Conservation (phyloP, 495 filamentous ascomycete species). For the Daldinia loculata region DNA sequence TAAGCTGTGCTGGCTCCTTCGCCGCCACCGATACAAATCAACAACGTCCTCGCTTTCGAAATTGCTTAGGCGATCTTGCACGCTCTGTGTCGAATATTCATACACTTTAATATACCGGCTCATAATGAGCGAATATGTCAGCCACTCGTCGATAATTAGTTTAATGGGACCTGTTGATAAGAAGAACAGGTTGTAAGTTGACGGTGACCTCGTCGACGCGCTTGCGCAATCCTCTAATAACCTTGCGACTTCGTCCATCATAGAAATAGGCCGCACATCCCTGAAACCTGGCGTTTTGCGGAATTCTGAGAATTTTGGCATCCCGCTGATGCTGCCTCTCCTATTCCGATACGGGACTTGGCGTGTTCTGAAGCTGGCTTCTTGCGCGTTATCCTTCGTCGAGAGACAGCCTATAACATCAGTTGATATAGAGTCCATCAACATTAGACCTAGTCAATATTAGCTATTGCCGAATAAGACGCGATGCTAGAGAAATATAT, state of each 20-base stretch:
- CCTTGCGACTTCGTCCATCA: conserved; percentile 10
- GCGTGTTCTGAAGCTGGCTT: background rate
- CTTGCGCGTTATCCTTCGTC: background rate
- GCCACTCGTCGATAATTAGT: conserved; percentile 19
- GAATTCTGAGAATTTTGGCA: conserved; percentile 4
- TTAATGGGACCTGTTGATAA: conserved; percentile 6
- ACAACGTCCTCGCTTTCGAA: conserved; percentile 16
- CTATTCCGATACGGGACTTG: conserved; percentile 12
- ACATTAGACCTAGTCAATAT: conserved; percentile 10
- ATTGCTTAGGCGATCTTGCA: background rate
- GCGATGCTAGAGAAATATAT: background rate
- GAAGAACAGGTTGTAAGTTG: background rate
- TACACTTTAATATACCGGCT: conserved; percentile 10
- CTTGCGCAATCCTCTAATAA: background rate
- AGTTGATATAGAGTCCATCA: conserved; percentile 17
- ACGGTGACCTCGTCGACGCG: background rate
- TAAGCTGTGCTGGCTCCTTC: conserved; percentile 16
- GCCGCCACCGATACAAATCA: conserved; percentile 17
- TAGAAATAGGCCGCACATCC: background rate
- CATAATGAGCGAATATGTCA: conserved; percentile 18
- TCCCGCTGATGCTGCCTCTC: background rate
- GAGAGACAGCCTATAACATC: conserved; percentile 1
- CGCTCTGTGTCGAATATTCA: conserved; percentile 12
- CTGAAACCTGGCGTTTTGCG: background rate
- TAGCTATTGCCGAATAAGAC: background rate